A percentile compares a stretch with the other conserved stretches of the same genome.
Evolutionary conservation across 306 rosid genomes (phyloP).

Genomic region (Dalbergia oliveri): DNA sequence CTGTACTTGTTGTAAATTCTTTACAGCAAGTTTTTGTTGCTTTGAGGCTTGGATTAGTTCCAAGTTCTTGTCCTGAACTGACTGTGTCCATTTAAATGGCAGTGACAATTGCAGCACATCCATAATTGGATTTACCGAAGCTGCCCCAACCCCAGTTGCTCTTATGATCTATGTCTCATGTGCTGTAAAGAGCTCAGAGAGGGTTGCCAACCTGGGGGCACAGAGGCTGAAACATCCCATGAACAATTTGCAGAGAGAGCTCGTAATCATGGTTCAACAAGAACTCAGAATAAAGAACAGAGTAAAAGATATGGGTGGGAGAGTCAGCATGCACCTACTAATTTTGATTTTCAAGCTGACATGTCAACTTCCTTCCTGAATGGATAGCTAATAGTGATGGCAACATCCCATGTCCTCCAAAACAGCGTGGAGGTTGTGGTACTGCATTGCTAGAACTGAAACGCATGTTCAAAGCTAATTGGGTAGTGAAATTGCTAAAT

Average conservation of each 20-base stretch:
- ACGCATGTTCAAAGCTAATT: conserved; percentile 51
- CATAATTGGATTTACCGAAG: conserved; percentile 66
- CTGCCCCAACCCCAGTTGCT: conserved; percentile 66
- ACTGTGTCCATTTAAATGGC: conserved; percentile 43
- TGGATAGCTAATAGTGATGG: conserved; percentile 53
- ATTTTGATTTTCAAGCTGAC: conserved; percentile 38
- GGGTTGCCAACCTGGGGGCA: conserved; percentile 54
- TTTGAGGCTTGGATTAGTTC: conserved; percentile 22
- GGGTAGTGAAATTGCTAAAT: conserved; percentile 51
- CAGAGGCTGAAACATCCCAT: conserved; percentile 55
- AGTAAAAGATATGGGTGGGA: conserved; percentile 47
- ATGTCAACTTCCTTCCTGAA: conserved; percentile 41
- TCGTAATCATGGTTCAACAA: conserved; percentile 34
- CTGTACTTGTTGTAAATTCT: conserved; percentile 14
- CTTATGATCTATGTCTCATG: conserved; percentile 65
- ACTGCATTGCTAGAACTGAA: conserved; percentile 46
- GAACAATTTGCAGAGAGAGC: conserved; percentile 44
- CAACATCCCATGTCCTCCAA: conserved; percentile 53
- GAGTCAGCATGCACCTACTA: conserved; percentile 42
- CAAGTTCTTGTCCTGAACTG: conserved; percentile 27
- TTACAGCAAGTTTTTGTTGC: conserved; percentile 2
- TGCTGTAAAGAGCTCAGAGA: conserved; percentile 67
- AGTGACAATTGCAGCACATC: conserved; percentile 75
- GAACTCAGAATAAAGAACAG: conserved; percentile 36
- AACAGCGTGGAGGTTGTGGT: conserved; percentile 52